Conservation (phyloP, 306 rosid genomes). For the Lathyrus aphaca region DNA sequence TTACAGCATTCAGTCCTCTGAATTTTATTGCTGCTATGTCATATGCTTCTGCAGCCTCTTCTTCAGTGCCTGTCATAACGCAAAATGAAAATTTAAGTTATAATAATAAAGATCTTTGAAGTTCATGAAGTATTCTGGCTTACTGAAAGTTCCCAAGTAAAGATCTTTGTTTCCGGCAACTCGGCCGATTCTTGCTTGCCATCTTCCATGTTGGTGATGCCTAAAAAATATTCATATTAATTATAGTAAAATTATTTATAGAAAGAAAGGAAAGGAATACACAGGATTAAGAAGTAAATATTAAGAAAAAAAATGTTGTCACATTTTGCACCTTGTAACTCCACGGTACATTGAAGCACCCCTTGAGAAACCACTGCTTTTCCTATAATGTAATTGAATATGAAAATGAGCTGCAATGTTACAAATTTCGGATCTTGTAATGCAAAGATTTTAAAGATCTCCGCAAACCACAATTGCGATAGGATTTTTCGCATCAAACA, state of each 20-base stretch:
- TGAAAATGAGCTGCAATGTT: neutral
- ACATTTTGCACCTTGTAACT: slow-evolving; percentile 75
- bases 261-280: neutral
- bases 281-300: neutral
- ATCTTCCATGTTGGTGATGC: slow-evolving; percentile 99
- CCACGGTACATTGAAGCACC: slow-evolving; percentile 99
- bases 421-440: too few species aligned
- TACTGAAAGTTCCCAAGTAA: slow-evolving; percentile 96
- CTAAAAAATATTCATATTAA: slow-evolving; percentile 37
- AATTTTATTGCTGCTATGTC: slow-evolving; percentile 97
- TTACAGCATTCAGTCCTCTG: slow-evolving; percentile 89
- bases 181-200: slow-evolving; percentile 99
- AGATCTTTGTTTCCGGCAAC: slow-evolving; percentile 99
- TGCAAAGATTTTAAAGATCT: neutral
- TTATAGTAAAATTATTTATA: neutral
- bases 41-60: slow-evolving; percentile 98
- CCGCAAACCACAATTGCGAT: too few species aligned
- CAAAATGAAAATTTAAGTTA: too few species aligned
- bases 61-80: slow-evolving; percentile 67
- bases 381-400: slow-evolving; percentile 55
- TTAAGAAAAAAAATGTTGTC: slow-evolving; percentile 20
- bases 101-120: too few species aligned
- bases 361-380: slow-evolving; percentile 96
- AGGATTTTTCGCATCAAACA: too few species aligned
- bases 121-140: slow-evolving; percentile 20